Evolutionary conservation across 2,329 filamentous ascomycete species (phyloP), one percentile per base, ranked within the genome.

Genomic region (Aspergillus flavus): DNA sequence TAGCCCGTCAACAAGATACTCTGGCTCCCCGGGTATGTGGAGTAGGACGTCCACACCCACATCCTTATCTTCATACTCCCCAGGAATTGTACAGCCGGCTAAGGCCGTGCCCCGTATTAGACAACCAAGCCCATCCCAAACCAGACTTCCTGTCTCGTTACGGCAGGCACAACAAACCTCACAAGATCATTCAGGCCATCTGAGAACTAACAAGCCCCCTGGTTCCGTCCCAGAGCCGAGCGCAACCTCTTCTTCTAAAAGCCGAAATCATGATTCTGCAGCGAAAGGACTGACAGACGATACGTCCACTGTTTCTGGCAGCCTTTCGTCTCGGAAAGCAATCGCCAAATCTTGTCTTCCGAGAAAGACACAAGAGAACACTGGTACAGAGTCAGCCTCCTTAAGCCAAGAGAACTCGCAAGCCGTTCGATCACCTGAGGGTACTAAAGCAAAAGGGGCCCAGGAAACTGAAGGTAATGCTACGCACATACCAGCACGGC

Each of bases 291-390:
- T 54, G 58, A 23, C 59, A 59, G 26, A 4, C 6, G 39, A 26
- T n/a, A 43, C 26, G 12, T 16, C 46, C 28, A 21, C 55, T 36
- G n/a, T 48, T 26, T 9, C 87, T 12, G 86, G 85, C 12, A 91
- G 84, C 61, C 87, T 88, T 12, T 86, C 87, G 3, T 85, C 86
- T 3, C 84, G 87, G 50, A 88, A 86, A 69, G 87, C 86, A 12
- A 89, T 87, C 0, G 83, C 87, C 46, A 86, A 86, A 55, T 83
- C 85, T 64, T 81, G 70, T 67, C 73, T 64, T 74, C 74, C 65
- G 75, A 80, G 64, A 72, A 79, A 39, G 73, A n/a, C 48, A 4
- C 75, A 81, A 66, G 59, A 74, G n/a, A 78, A 28, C 72, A 74
- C 48, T 66, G 72, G 59, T 16, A 23, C 50, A 5, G 48, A 48